Conservation (phyloP, 352 stramenopile species). For the Phytophthora constricta region DNA sequence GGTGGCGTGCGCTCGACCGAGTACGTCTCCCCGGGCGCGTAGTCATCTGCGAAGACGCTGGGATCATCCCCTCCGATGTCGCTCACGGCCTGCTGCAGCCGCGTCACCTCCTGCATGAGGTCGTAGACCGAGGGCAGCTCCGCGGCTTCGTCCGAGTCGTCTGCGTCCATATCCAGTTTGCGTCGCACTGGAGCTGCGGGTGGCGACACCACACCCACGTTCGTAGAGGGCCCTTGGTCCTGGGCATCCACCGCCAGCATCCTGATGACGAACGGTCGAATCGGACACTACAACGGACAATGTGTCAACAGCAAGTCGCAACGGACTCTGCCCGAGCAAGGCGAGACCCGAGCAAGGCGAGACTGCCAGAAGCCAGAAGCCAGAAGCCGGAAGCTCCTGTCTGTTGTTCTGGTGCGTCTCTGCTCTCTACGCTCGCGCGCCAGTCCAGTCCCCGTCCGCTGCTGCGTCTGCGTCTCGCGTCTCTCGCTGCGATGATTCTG, state of each 20-base stretch:
- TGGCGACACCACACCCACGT: constrained; percentile 3
- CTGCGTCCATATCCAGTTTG: constrained; percentile 38
- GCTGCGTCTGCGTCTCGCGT: neutral
- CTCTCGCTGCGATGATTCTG: neutral
- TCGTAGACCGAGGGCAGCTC: constrained; percentile 60
- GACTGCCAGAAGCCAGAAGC: neutral
- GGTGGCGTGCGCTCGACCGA: constrained; percentile 26
- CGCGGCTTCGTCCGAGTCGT: constrained; percentile 28
- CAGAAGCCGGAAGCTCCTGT: neutral
- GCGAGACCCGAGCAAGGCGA: too few relatives aligned
- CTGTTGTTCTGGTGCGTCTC: neutral
- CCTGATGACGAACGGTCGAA: neutral
- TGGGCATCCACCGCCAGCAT: constrained; percentile 8
- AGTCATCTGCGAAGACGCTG: constrained; percentile 40
- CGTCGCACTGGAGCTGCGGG: constrained; percentile 24
- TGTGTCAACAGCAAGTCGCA: neutral
- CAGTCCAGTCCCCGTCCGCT: too few relatives aligned
- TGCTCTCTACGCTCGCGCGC: neutral
- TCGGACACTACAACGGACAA: neutral
- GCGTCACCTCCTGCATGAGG: constrained; percentile 57
- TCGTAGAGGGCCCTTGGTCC: neutral
- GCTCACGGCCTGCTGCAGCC: constrained; percentile 55
- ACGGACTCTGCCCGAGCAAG: too few relatives aligned
- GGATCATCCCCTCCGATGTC: constrained; percentile 43
- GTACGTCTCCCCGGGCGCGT: constrained; percentile 28